Conservation (phyloP, 2,329 filamentous ascomycete genomes). For the Furcasterigmium furcatum region DNA sequence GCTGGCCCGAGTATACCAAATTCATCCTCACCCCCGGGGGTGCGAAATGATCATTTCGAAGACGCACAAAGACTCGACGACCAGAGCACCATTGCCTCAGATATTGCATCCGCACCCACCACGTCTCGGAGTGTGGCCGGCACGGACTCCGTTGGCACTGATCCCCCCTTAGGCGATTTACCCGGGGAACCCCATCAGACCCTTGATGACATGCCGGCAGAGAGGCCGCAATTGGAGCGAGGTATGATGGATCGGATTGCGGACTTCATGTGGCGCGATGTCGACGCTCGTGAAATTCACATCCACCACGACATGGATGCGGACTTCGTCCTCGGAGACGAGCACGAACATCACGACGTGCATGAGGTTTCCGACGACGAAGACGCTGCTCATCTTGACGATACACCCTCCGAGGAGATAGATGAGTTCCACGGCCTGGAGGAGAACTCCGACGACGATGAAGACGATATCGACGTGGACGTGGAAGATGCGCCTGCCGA, state of each 20-base stretch:
- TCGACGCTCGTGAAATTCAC: constrained; percentile 34
- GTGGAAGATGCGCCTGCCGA: constrained; percentile 22
- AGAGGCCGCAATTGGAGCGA: constrained; percentile 14
- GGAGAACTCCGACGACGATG: constrained; percentile 37
- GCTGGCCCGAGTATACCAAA: too few species aligned
- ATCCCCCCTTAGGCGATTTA: too few species aligned
- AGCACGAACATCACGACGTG: constrained; percentile 13
- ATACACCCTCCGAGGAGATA: constrained; percentile 32
- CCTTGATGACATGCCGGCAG: too few species aligned
- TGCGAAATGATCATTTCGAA: background rate
- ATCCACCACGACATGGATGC: constrained; percentile 20
- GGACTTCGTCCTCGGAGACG: constrained; percentile 21
- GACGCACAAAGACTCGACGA: background rate
- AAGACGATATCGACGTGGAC: constrained; percentile 41
- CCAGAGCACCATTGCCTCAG: background rate
- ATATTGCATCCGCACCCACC: background rate
- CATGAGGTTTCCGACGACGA: background rate
- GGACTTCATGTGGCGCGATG: constrained; percentile 60
- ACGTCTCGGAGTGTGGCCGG: too few species aligned
- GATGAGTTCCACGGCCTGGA: constrained; percentile 35
- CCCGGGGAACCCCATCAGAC: too few species aligned
- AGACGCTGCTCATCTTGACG: constrained; percentile 54
- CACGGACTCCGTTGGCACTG: too few species aligned
- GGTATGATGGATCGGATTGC: constrained; percentile 42
- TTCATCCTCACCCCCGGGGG: too few species aligned